A percentile compares a stretch with the other conserved stretches of the same genome.
phyloP scores from a whole-genome alignment of 2,329 filamentous ascomycete species.

The Cryphonectria naterciae region DNA sequence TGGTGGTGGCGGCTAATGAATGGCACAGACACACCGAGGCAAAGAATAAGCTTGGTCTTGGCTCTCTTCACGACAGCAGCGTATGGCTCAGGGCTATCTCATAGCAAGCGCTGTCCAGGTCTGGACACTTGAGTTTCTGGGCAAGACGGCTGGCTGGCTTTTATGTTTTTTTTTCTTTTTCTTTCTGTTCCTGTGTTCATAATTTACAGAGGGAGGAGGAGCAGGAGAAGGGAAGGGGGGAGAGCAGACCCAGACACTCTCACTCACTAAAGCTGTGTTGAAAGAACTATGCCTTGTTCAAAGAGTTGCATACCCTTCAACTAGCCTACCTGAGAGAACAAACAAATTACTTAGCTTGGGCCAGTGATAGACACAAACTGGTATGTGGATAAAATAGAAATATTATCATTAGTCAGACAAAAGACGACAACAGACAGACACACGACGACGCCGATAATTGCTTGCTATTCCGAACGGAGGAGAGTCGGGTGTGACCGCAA shows the following conservation, averaged over 20 bases:
- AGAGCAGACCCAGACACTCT: not conserved
- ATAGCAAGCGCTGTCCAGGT: not conserved
- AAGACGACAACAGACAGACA: not conserved
- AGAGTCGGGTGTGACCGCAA: conserved; percentile 1
- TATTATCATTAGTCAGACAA: not conserved
- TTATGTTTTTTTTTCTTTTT: too few relatives aligned
- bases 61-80: not conserved
- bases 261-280: not conserved
- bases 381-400: conserved; percentile 9
- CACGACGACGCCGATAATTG: not conserved
- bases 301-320: not conserved
- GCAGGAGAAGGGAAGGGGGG: not conserved
- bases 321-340: not conserved
- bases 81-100: not conserved
- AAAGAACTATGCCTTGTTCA: not conserved
- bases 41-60: not conserved
- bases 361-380: conserved; percentile 18
- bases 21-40: not conserved
- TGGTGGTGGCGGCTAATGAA: not conserved
- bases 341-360: not conserved
- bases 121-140: not conserved
- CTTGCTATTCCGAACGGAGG: not conserved
- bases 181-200: not conserved
- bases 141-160: not conserved
- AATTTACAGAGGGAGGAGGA: not conserved